phyloP scores from a whole-genome alignment of 176 grass and related monocot species.

The Metroxylon sagu region DNA sequence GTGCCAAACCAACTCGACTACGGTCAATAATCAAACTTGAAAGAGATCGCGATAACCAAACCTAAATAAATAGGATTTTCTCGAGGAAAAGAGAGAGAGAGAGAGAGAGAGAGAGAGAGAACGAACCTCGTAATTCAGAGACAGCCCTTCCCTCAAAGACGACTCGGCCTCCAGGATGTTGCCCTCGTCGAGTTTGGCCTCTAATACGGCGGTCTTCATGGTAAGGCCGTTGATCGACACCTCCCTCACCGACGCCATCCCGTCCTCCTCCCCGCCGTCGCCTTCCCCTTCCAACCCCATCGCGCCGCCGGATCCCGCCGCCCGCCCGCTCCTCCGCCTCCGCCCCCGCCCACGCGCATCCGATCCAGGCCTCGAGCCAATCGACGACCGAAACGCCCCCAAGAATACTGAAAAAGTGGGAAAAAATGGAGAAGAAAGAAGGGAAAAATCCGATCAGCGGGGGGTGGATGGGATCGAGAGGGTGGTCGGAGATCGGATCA shows the following conservation, averaged over 20 bases:
- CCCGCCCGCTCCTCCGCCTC: neutral
- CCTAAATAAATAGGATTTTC: constrained; percentile 7
- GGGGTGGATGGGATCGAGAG: too few relatives aligned
- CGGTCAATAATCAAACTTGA: neutral
- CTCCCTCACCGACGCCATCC: constrained; percentile 18
- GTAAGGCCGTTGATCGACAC: constrained; percentile 12
- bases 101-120: neutral
- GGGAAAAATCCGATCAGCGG: too few relatives aligned
- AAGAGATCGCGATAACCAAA: neutral
- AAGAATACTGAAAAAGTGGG: too few relatives aligned
- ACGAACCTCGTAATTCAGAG: constrained; percentile 90
- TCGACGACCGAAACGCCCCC: too few relatives aligned
- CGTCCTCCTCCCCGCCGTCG: constrained; percentile 4
- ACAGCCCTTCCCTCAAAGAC: constrained; percentile 89
- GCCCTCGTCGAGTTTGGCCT: constrained; percentile 71
- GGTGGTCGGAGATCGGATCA: too few relatives aligned
- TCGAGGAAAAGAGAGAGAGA: neutral
- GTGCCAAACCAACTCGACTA: too few relatives aligned
- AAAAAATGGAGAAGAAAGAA: too few relatives aligned
- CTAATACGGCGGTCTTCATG: constrained; percentile 41
- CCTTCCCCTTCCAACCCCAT: constrained; percentile 23
- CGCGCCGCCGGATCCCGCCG: neutral
- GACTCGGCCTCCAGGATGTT: constrained; percentile 98
- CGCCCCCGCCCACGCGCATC: constrained; percentile 2
- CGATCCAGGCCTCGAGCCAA: neutral